A percentile compares a stretch with the other conserved stretches of the same genome.
Evolutionary conservation across 371 early-diverging fungal species (phyloP).

Genomic region (Chytridium lagenaria): DNA sequence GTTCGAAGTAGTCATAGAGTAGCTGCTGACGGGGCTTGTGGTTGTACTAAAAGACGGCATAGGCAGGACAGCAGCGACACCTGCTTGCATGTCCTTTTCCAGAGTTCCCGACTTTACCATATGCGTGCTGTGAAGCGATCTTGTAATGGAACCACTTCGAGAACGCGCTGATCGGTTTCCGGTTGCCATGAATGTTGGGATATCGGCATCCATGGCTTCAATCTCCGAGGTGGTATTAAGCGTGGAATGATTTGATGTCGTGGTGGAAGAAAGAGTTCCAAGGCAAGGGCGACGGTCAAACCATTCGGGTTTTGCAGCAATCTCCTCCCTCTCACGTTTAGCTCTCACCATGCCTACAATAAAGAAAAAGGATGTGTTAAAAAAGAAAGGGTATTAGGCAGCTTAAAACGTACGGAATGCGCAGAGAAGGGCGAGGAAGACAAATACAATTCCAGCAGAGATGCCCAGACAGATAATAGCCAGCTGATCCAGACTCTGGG

Average conservation of each 20-base stretch:
- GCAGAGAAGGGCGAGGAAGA: neutral
- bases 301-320: neutral
- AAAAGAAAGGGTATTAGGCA: neutral
- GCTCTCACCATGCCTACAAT: neutral
- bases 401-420: neutral
- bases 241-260: neutral
- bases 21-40: neutral
- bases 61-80: neutral
- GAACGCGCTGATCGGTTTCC: neutral
- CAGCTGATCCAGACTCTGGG: conserved; percentile 1
- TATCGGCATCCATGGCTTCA: neutral
- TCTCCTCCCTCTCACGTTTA: neutral
- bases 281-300: conserved; percentile 16
- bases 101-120: neutral
- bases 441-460: neutral
- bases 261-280: neutral
- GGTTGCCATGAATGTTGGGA: conserved; percentile 9
- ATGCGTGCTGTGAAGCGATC: neutral
- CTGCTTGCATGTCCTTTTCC: neutral
- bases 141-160: neutral
- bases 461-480: conserved; percentile 8
- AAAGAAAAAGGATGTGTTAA: neutral
- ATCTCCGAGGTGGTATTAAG: neutral
- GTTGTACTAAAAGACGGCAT: too few relatives aligned
- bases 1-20: neutral